Base-by-base conservation (phyloP, 1,284 basidiomycete species). In the Ganoderma leucocontextum region DNA sequence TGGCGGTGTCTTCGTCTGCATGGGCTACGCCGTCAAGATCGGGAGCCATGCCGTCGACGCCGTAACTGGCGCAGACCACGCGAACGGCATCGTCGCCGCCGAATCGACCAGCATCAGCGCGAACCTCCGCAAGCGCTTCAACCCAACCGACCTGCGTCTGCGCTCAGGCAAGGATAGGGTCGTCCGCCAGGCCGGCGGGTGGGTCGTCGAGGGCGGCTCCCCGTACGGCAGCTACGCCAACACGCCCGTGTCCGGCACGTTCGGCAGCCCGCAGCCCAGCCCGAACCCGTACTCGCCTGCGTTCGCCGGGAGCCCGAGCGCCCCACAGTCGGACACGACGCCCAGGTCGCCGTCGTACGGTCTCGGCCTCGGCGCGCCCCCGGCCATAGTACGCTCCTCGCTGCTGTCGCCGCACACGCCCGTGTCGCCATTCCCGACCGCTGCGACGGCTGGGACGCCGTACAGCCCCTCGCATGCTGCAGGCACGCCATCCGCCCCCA, bases 1-100 rank as follows among this genome's bases (percentile, higher is more conserved):
- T n/a, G 93, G 93, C 7, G 93, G 93, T 8, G 86, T 94, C 39
- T 94, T 94, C 80, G 91, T 92, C 29, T 94, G 93, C 79, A 88
- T 90, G 76, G 87, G 90, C 53, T 95, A 93, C 79, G 91, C 91
- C 52, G 86, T 94, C 71, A 87, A 89, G 55, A 84, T 93, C 66
- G 88, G 87, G 29, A 84, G 86, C 17, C 88, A 88, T 62, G 89
- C 91, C 3, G 85, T 91, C 61, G 87, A 89, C 68, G 89, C 88
- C 25, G 90, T 93, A 39, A 85, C 87, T 0, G 93, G 91, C 2
- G 82, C 85, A 9, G 89, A 91, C 75, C 82, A 85, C 60, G 75
- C 82, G 0, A 80, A 81, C 10, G 89, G 88, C 0, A 80, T 91
- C 64, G 89, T 92, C 63, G 88, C 89, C 1, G 89, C 89, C 0